A percentile compares a stretch with the other conserved stretches of the same genome.
phyloP scores from a whole-genome alignment of 345 rosid species.

The Nephelium lappaceum region DNA sequence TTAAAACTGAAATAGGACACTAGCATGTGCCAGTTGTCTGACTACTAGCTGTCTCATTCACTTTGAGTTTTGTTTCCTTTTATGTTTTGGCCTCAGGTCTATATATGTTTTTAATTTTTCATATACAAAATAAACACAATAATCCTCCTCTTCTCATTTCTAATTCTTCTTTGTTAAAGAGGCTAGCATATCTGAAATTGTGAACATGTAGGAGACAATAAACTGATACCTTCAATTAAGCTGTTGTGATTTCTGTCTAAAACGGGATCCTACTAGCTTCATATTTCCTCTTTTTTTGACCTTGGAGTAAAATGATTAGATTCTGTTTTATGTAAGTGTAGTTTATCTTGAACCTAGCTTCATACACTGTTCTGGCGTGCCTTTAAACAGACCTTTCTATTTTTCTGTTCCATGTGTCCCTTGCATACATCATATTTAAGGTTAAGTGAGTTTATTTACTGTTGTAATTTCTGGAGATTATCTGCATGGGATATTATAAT shows the following conservation, averaged over 20 bases:
- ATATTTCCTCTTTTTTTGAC: neutral
- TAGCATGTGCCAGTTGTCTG: neutral
- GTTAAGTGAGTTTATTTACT: neutral
- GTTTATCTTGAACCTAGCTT: neutral
- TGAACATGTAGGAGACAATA: neutral
- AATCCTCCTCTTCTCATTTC: neutral
- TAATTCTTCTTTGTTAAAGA: neutral
- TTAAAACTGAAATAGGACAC: neutral
- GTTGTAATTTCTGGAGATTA: neutral
- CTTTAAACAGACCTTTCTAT: neutral
- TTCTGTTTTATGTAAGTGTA: neutral
- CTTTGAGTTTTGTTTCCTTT: neutral
- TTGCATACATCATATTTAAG: neutral
- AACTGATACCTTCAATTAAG: neutral
- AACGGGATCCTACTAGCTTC: too few species aligned
- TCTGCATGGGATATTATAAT: neutral
- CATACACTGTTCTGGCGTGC: neutral
- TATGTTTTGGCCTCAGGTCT: neutral
- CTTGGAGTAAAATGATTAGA: neutral
- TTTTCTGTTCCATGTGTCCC: neutral
- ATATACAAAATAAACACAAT: neutral
- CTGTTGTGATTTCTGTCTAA: too few species aligned
- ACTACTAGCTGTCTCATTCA: neutral
- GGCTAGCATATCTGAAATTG: neutral
- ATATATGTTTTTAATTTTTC: neutral